Evolutionary conservation across 1,139 yeast species (phyloP), one percentile per base, ranked within the genome.

Genomic region (Scheffersomyces segobiensis): DNA sequence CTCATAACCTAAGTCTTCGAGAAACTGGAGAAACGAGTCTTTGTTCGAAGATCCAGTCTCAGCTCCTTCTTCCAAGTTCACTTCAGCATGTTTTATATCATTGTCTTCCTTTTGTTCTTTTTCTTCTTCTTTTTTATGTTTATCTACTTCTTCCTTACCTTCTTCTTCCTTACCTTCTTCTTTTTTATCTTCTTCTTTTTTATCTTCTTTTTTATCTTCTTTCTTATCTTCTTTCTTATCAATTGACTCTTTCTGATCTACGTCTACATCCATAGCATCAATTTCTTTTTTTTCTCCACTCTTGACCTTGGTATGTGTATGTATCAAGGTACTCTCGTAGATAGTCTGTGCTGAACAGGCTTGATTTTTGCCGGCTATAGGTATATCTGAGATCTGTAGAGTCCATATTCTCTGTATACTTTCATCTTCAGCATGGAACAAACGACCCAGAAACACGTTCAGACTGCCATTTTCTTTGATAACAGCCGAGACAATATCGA

Each of bases 291-390:
- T 47, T 39, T 42, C 46, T 2, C 51, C 39, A 20, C 57, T 59
- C 32, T 58, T 59, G 21, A 69, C 70, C 4, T 64, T 65, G 10
- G 79, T 72, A 61, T 79, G 83, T 46, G 79, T 78, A 61, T 80
- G 83, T 1, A 79, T 80, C 55, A 91, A 74, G 1, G 89, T 85
- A 46, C 93, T 81, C 66, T 89, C 92, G 62, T 87, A 81, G 17
- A 91, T 81, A 18, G 91, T 84, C 69, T 92, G 97, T 10, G 81
- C 82, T 50, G 76, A 73, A 83, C 87, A 53, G 78, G 82, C 62
- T 82, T 88, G 74, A 82, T 83, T 68, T 85, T 84, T 90, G 8
- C 97, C 97, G 3, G 96, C 97, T 46, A 90, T 88, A 0, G 98
- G 98, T 18, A 92, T 88, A 73, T 93, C 98, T 8, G 87, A 79